phyloP scores from a whole-genome alignment of 805 yeast genomes.

The Candida silvatica region DNA sequence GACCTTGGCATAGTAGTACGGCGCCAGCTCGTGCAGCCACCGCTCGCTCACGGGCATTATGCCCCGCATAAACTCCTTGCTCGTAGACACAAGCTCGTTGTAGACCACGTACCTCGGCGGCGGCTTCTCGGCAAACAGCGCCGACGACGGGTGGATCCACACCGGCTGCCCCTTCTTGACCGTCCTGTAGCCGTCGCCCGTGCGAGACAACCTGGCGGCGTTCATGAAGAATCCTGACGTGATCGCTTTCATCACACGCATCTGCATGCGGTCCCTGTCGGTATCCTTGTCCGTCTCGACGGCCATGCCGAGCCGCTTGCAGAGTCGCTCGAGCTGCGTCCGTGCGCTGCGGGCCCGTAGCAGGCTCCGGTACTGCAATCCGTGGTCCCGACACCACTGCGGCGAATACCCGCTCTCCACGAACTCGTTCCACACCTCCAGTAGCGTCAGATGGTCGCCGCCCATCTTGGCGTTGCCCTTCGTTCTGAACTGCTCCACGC shows the following conservation, averaged over 20 bases:
- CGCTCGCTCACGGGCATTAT: slow-evolving; percentile 63
- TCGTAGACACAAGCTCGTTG: slow-evolving; percentile 76
- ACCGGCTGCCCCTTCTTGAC: slow-evolving; percentile 65
- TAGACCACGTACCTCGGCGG: slow-evolving; percentile 70
- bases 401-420: slow-evolving; percentile 52
- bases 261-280: slow-evolving; percentile 19
- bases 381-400: slow-evolving; percentile 83
- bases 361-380: slow-evolving; percentile 67
- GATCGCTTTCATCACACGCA: slow-evolving; percentile 42
- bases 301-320: slow-evolving; percentile 43
- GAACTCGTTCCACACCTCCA: slow-evolving; percentile 79
- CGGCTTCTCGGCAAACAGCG: slow-evolving; percentile 53
- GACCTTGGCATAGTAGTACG: slow-evolving; percentile 37
- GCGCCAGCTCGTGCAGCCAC: slow-evolving; percentile 72
- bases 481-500: not conserved
- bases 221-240: slow-evolving; percentile 66
- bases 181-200: slow-evolving; percentile 65
- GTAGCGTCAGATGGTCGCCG: slow-evolving; percentile 75
- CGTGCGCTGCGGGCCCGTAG: slow-evolving; percentile 61
- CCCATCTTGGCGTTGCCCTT: slow-evolving; percentile 20
- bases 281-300: slow-evolving; percentile 3
- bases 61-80: slow-evolving; percentile 82
- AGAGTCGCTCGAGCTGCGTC: slow-evolving; percentile 55
- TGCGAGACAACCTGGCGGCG: slow-evolving; percentile 46
- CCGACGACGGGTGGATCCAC: slow-evolving; percentile 79